Evolutionary conservation across 768 basidiomycete species (phyloP).

Genomic region (Pleurotus cornucopiae): DNA sequence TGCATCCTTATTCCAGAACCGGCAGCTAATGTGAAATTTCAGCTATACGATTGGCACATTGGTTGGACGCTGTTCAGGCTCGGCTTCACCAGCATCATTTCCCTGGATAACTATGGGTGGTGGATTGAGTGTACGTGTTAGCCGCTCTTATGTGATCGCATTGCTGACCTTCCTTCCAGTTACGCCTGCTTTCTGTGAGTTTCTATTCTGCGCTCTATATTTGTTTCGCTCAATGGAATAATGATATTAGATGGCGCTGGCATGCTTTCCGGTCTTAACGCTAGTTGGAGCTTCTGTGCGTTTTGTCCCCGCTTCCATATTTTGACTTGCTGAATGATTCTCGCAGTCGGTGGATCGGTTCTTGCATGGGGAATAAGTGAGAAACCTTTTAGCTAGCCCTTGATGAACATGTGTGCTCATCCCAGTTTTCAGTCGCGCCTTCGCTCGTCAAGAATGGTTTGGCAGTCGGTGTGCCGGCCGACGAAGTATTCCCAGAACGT

Average conservation of each 20-base stretch:
- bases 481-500: conserved; percentile 35
- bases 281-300: conserved; percentile 55
- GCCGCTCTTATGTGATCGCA: background rate
- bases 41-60: conserved; percentile 62
- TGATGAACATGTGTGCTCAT: background rate
- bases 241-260: conserved; percentile 35
- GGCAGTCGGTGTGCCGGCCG: conserved; percentile 35
- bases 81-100: conserved; percentile 58
- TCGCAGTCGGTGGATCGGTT: conserved; percentile 44
- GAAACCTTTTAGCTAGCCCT: conserved; percentile 11
- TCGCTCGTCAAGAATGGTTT: conserved; percentile 47
- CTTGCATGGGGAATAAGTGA: conserved; percentile 59
- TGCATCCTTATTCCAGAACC: background rate
- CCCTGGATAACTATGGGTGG: conserved; percentile 58
- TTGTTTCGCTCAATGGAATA: conserved; percentile 37
- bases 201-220: conserved; percentile 53
- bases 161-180: conserved; percentile 19
- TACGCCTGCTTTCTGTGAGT: conserved; percentile 56
- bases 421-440: conserved; percentile 38
- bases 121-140: conserved; percentile 41
- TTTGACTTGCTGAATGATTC: conserved; percentile 7
- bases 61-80: conserved; percentile 57
- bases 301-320: conserved; percentile 5
- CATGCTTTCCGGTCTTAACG: conserved; percentile 53
- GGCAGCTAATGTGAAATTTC: background rate